Evolutionary conservation across 2,329 filamentous ascomycete genomes (phyloP).

Genomic region (Pseudocercospora fijiensis): DNA sequence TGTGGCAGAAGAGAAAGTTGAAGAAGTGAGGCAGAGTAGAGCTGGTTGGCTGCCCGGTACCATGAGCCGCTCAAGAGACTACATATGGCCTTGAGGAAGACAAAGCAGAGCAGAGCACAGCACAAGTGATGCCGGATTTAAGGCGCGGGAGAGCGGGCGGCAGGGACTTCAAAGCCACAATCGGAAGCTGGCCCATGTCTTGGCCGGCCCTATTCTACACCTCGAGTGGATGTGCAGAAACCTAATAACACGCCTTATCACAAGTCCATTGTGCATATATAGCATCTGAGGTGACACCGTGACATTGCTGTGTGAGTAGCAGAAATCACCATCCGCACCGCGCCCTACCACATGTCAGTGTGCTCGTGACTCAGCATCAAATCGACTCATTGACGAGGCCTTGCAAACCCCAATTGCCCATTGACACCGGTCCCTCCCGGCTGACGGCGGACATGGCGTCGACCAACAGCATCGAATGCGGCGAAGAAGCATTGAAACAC

Average conservation of each 20-base stretch:
- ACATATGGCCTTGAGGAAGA: background rate
- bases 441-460: slow-evolving; percentile 11
- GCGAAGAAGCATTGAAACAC: slow-evolving; percentile 54
- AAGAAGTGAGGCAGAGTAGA: background rate
- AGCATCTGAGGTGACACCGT: background rate
- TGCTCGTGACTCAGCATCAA: background rate
- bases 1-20: background rate
- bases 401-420: background rate
- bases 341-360: background rate
- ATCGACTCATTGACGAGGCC: background rate
- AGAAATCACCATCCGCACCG: background rate
- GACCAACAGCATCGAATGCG: slow-evolving; percentile 33
- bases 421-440: background rate
- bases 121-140: background rate
- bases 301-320: background rate
- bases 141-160: background rate
- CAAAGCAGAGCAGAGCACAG: background rate
- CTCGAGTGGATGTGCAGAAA: background rate
- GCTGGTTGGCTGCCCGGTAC: too few species aligned
- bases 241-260: background rate
- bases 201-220: slow-evolving; percentile 1
- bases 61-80: background rate
- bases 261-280: background rate
- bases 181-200: background rate
- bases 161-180: background rate